Evolutionary conservation across 805 yeast species (phyloP).

Genomic region (Vanderwaltozyma polyspora): DNA sequence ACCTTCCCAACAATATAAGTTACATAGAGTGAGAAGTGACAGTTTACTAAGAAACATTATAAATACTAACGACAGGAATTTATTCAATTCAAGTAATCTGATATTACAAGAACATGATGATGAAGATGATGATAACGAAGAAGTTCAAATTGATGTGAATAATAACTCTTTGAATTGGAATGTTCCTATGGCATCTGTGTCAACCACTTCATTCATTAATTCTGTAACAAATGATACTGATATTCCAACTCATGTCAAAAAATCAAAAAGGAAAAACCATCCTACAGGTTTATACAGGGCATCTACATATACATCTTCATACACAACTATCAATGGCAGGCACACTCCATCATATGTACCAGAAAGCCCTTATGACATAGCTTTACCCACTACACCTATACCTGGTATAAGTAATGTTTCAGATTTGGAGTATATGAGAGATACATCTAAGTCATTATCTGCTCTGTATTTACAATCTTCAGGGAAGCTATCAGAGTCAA

Average conservation of each 20-base stretch:
- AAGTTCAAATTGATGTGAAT: conserved; percentile 28
- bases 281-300: no score
- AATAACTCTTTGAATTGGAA: conserved; percentile 37
- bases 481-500: conserved; percentile 24
- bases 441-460: conserved; percentile 29
- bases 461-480: conserved; percentile 30
- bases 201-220: conserved; percentile 20
- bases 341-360: not conserved
- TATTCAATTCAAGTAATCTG: conserved; percentile 28
- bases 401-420: conserved; percentile 29
- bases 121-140: conserved; percentile 10
- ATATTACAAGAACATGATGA: conserved; percentile 28
- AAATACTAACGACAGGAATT: conserved; percentile 27
- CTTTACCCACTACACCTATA: conserved; percentile 36
- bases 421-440: conserved; percentile 18
- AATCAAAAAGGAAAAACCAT: no score
- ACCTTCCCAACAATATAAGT: conserved; percentile 31
- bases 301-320: not conserved
- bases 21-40: conserved; percentile 27
- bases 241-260: no score
- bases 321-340: not conserved
- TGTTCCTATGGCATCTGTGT: conserved; percentile 35
- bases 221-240: not conserved
- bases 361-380: conserved; percentile 7
- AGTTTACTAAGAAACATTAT: conserved; percentile 22